phyloP scores from a whole-genome alignment of 495 filamentous ascomycete species.

The Daldinia concentrica region DNA sequence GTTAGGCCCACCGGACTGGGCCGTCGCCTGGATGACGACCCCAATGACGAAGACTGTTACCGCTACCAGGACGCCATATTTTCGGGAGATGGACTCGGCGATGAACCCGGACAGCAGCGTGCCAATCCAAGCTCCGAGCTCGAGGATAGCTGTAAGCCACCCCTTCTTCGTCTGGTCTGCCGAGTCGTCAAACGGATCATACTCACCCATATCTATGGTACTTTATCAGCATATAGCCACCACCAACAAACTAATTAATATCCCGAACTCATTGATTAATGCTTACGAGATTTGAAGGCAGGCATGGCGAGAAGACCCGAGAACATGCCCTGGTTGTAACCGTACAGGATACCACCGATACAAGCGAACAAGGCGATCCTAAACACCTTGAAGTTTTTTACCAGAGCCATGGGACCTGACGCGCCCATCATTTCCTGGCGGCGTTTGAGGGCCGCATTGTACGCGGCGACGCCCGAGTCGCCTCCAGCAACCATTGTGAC shows the following conservation, averaged over 20 bases:
- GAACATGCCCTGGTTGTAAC: conserved; percentile 87
- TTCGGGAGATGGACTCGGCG: conserved; percentile 76
- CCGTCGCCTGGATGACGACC: conserved; percentile 75
- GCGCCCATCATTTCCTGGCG: conserved; percentile 71
- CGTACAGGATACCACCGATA: conserved; percentile 72
- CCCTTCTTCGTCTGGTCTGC: conserved; percentile 72
- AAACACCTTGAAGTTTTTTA: conserved; percentile 77
- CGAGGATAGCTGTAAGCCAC: conserved; percentile 81
- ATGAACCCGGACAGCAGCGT: conserved; percentile 79
- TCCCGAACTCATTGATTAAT: not conserved
- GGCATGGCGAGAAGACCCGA: conserved; percentile 73
- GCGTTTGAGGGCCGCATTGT: conserved; percentile 71
- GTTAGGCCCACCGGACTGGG: conserved; percentile 61
- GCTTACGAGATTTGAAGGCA: conserved; percentile 59
- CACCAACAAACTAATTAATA: conserved; percentile 13
- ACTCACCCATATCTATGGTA: conserved; percentile 69
- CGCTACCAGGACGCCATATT: conserved; percentile 77
- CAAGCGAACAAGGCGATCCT: conserved; percentile 79
- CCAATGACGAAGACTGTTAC: conserved; percentile 78
- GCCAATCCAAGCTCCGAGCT: conserved; percentile 85
- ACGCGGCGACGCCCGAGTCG: conserved; percentile 52
- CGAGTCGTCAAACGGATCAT: conserved; percentile 57
- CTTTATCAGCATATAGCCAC: conserved; percentile 41
- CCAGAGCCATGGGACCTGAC: conserved; percentile 69
- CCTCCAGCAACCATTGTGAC: conserved; percentile 50